Evolutionary conservation across 176 grass and related monocot genomes (phyloP), one percentile per base, ranked within the genome.

Genomic region (Avena eriantha): DNA sequence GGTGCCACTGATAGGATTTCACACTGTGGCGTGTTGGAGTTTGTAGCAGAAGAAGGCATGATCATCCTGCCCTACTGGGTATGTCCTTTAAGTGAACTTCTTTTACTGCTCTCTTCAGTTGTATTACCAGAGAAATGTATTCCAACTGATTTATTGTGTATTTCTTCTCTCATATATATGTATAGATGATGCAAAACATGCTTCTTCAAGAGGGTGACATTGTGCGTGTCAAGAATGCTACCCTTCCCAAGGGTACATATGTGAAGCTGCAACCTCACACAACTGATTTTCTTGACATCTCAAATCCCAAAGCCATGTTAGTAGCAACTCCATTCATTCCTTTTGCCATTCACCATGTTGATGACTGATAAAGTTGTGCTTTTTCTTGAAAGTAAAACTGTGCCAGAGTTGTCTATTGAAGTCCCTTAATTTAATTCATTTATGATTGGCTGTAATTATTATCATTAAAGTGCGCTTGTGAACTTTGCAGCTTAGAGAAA

Each of bases 171-270:
- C n/a, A 16, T 53, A 68, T 89, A 65, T 83, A 53, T 67, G 26
- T 83, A 15, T 85, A 99, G 97, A 94, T 96, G 97, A 99, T 99
- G 94, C 92, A 96, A 93, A 99, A 99, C 93, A 93, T 99, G 92
- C 92, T 99, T 85, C 91, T 99, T 81, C 59, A 92, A 94, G 97
- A 94, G 73, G 93, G 97, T 86, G 92, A 94, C 16, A 72, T 45
- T 73, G 86, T 98, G 14, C 86, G 22, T 85, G 71, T 98, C 2
- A 96, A 90, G 78, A 96, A 93, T 53, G 80, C 90, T 14, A 91
- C 79, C 61, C 90, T 98, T 82, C 92, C 86, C 50, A 98, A 98
- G 88, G 96, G 92, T 36, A 93, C 85, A 83, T 98, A 91, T 69
- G 97, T 88, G 49, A 98, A 98, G 83, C 77, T 98, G 66, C 92